phyloP scores from a whole-genome alignment of 192 early-diverging fungal species.

The Linderina pennispora region DNA sequence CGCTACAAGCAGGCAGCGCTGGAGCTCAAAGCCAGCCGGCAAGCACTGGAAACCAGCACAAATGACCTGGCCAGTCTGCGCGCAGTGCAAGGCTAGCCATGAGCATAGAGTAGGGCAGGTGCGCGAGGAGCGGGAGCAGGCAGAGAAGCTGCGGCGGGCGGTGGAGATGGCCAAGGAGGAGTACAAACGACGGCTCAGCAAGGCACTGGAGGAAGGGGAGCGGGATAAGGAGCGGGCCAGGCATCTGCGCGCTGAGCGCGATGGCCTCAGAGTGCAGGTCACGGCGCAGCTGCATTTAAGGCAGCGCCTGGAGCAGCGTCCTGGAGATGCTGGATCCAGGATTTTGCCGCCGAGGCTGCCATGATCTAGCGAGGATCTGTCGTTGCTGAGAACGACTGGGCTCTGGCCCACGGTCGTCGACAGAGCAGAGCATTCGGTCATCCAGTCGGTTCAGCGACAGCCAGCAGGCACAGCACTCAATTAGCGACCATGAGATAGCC shows the following conservation, averaged over 20 bases:
- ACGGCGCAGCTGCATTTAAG: constrained; percentile 41
- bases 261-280: constrained; percentile 31
- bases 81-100: constrained; percentile 5
- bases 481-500: too few relatives aligned
- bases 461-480: too few relatives aligned
- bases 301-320: constrained; percentile 42
- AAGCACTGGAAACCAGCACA: constrained; percentile 22
- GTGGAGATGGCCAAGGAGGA: constrained; percentile 46
- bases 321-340: constrained; percentile 26
- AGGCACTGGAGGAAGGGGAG: constrained; percentile 29
- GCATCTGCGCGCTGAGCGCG: constrained; percentile 39
- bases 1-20: constrained; percentile 14
- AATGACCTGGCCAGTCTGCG: constrained; percentile 20
- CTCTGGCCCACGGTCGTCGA: too few relatives aligned
- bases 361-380: not conserved
- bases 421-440: too few relatives aligned
- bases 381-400: too few relatives aligned
- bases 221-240: constrained; percentile 19
- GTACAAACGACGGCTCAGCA: constrained; percentile 36
- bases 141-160: constrained; percentile 14
- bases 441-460: too few relatives aligned
- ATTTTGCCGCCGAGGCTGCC: too few relatives aligned
- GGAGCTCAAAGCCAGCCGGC: constrained; percentile 16
- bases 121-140: constrained; percentile 22
- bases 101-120: constrained; percentile 15